A percentile compares a stretch with the other conserved stretches of the same genome.
Evolutionary conservation across 306 rosid species (phyloP).

Genomic region (Cucurbita pepo): DNA sequence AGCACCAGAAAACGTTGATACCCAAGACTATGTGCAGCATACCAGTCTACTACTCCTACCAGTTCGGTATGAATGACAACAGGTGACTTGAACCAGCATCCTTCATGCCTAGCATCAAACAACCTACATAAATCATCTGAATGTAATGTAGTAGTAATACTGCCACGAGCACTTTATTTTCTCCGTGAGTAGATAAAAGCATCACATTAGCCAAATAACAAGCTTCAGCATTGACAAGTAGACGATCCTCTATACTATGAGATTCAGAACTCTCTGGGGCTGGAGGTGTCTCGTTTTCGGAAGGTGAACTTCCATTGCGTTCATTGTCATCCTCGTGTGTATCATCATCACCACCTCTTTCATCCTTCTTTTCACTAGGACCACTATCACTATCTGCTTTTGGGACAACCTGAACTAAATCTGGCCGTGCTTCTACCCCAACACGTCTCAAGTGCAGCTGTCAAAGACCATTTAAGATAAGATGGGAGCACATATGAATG

Average conservation of each 20-base stretch:
- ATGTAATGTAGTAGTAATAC: background rate
- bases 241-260: slow-evolving; percentile 35
- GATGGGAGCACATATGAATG: background rate
- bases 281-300: slow-evolving; percentile 33
- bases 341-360: slow-evolving; percentile 33
- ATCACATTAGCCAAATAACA: background rate
- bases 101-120: background rate
- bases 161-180: background rate
- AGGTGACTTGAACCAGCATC: background rate
- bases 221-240: slow-evolving; percentile 22
- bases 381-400: slow-evolving; percentile 62
- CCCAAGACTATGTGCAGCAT: background rate
- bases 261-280: slow-evolving; percentile 55
- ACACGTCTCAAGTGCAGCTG: slow-evolving; percentile 88
- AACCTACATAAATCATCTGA: background rate
- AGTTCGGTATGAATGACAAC: background rate
- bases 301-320: slow-evolving; percentile 26
- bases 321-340: slow-evolving; percentile 29
- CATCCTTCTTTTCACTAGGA: slow-evolving; percentile 39
- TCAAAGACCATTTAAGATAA: background rate
- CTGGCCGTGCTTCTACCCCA: slow-evolving; percentile 81
- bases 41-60: background rate
- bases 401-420: slow-evolving; percentile 40
- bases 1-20: background rate
- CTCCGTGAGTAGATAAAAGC: background rate